Base-by-base conservation (phyloP, 305 asterid genomes). In the Withania somnifera region DNA sequence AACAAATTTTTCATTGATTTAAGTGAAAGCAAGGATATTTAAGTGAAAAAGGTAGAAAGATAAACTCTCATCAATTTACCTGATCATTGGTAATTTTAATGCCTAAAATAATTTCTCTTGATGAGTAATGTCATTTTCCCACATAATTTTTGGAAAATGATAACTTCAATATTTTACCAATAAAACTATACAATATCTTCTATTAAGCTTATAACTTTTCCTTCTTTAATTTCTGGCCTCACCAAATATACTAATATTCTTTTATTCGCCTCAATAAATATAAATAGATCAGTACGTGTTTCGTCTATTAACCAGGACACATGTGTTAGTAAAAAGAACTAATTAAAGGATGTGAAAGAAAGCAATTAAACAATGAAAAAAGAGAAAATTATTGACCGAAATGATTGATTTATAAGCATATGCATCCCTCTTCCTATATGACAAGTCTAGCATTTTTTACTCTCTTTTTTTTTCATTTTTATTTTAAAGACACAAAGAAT, bases 401-500 rank as follows among this genome's bases (percentile, higher is more conserved):
- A 54, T 75, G 80, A 75, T 75, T 75, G 80, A 28, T 45, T n/a
- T n/a, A 7, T 17, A 11, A 28, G 63, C 80, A 75, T 75, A 75
- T 75, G 80, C 80, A 7, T 75, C 63, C 80, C 80, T 50, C 63
- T 75, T 50, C 80, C 80, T 75, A 75, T 28, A 50, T 75, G 80
- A 75, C 80, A 75, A 75, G 50, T 75, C 61, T 50, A 75, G 8
- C 60, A n/a, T 47, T 28, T 67, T 30, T 50, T 5, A 26, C 45
- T 47, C 61, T 28, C 0, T 28, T 24, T 40, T 78, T 58, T 52
- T 17, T 19, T 61, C 38, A 3, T 30, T 63, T 45, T 52, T 26
- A 75, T 53, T 76, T 77, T n/a, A 52, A 83, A 42, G 84, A 86
- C 90, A 87, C 22, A 77, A 57, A 82, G 90, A 81, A 87, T 85